Evolutionary conservation across 371 early-diverging fungal species (phyloP).

Genomic region (Syncephalastrum racemosum): DNA sequence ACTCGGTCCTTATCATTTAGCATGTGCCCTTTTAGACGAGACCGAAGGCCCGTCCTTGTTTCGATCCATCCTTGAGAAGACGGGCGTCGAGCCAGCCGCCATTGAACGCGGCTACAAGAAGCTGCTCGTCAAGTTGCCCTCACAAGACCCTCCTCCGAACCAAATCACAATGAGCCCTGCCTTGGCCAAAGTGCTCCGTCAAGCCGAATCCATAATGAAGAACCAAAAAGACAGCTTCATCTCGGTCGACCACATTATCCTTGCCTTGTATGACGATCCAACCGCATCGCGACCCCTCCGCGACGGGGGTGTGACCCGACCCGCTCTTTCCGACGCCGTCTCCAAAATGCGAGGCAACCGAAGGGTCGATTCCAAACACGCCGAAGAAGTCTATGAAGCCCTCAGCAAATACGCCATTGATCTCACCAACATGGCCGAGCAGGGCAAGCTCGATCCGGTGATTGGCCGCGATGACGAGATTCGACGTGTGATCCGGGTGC

Average conservation of each 20-base stretch:
- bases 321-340: constrained; percentile 73
- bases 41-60: constrained; percentile 60
- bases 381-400: constrained; percentile 82
- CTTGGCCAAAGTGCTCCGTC: constrained; percentile 61
- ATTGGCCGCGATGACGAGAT: constrained; percentile 75
- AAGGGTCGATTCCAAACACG: constrained; percentile 77
- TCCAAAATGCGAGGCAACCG: constrained; percentile 79
- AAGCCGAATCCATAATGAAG: constrained; percentile 74
- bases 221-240: constrained; percentile 82
- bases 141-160: constrained; percentile 86
- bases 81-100: constrained; percentile 75
- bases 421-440: constrained; percentile 72
- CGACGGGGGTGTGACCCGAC: constrained; percentile 69
- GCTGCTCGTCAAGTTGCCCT: constrained; percentile 71
- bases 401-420: constrained; percentile 92
- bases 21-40: constrained; percentile 80
- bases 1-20: constrained; percentile 80
- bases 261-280: constrained; percentile 71
- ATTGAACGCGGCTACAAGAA: constrained; percentile 84
- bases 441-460: constrained; percentile 69
- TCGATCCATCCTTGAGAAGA: constrained; percentile 73
- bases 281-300: constrained; percentile 59
- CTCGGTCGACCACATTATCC: constrained; percentile 83
- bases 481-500: constrained; percentile 66
- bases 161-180: constrained; percentile 66